These are phyloP conservation scores for Colletotrichum higginsianum DNA, from an alignment of 2,329 filamentous ascomycete species.

Conservation along the genomic window DNA sequence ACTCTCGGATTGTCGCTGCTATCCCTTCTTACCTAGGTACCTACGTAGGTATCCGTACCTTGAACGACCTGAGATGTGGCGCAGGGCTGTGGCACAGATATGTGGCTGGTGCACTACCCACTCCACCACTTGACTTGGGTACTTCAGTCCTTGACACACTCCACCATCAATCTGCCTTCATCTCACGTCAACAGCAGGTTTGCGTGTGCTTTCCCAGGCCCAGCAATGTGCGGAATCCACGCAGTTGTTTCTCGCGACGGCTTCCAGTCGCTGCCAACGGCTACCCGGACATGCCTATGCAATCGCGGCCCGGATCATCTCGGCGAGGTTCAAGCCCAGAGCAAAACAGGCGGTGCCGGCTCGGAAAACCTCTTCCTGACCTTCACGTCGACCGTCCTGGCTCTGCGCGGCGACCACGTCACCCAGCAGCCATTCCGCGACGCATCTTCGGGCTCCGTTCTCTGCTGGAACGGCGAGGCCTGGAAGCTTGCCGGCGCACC, in stretches of 20 bases:
- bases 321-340: conserved; percentile 56
- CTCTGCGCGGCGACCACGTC: conserved; percentile 82
- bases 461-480: conserved; percentile 99
- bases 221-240: conserved; percentile 75
- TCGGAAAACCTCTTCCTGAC: conserved; percentile 62
- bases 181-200: too few species aligned
- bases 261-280: conserved; percentile 50
- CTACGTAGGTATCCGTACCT: too few species aligned
- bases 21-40: too few species aligned
- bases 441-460: conserved; percentile 68
- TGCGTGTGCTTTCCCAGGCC: too few species aligned
- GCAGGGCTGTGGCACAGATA: too few species aligned
- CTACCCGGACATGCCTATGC: conserved; percentile 62
- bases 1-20: too few species aligned
- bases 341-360: conserved; percentile 47
- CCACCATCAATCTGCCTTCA: too few species aligned
- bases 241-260: conserved; percentile 60
- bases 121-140: too few species aligned
- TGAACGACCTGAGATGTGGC: too few species aligned
- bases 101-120: too few species aligned
- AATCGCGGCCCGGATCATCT: conserved; percentile 74
- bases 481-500: conserved; percentile 78
- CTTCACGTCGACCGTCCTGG: conserved; percentile 89
- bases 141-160: too few species aligned
- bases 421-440: conserved; percentile 81